Evolutionary conservation across 2,329 filamentous ascomycete species (phyloP), one percentile per base, ranked within the genome.

Genomic region (Fusarium odoratissimum): DNA sequence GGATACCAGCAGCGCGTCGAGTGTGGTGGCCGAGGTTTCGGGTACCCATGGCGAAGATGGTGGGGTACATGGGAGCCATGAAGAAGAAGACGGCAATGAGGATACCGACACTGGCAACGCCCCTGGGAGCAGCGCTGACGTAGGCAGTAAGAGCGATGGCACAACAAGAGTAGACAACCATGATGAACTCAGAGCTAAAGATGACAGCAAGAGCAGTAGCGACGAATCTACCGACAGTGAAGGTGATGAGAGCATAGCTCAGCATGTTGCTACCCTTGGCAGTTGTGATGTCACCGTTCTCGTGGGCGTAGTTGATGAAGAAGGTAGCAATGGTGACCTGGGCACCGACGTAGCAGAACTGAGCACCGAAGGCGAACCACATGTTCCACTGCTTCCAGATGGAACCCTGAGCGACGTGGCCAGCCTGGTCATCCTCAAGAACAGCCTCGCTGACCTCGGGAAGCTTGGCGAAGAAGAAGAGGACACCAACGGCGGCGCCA

Each of bases 61-160:
- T 95, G 0, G 93, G 93, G 84, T 95, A 95, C 81, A 91, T 92
- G 77, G 93, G 92, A 10, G 89, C 91, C 82, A 93, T 92, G 80
- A 95, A 95, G 85, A 95, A 94, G 51, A 95, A 86, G 25, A 91
- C 89, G 33, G 93, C 72, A 80, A 90, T 93, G 37, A 94, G 86
- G 85, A 94, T 90, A n/a, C 85, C 83, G 64, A 90, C 83, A 54
- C 86, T 86, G 1, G 80, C 80, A 72, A 85, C 82, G 33, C 83
- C 85, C 7, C 33, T 8, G 16, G 80, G 73, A 64, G 84, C 80
- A 67, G 84, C 80, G 6, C 85, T 85, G 76, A 86, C 85, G 52
- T 86, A 79, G 12, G 86, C 84, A 17, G 81, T 83, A 41, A 86
- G 77, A 80, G 94, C 94, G 61, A 93, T 81, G 77, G 93, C 88